phyloP scores from a whole-genome alignment of 257 asterid genomes.

The Anisodus tanguticus region DNA sequence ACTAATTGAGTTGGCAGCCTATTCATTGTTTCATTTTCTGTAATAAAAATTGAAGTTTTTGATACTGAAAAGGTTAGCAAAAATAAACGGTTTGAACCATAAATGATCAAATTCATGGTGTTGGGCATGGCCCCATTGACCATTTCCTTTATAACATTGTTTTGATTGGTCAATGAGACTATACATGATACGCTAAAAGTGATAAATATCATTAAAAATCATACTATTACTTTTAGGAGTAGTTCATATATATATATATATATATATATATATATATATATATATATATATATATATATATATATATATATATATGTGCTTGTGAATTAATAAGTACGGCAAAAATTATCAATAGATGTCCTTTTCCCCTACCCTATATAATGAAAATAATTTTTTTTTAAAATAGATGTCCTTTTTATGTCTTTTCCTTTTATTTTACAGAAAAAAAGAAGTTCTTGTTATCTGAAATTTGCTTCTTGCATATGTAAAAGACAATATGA shows the following conservation, averaged over 20 bases:
- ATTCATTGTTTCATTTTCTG: neutral
- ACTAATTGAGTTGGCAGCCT: neutral
- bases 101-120: neutral
- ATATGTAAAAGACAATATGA: neutral
- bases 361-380: too few relatives aligned
- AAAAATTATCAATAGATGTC: too few relatives aligned
- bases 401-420: too few relatives aligned
- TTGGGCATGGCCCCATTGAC: neutral
- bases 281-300: too few relatives aligned
- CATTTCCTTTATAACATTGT: neutral
- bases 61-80: neutral
- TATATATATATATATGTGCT: too few relatives aligned
- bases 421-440: too few relatives aligned
- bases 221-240: too few relatives aligned
- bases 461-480: neutral
- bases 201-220: neutral
- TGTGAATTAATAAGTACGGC: too few relatives aligned
- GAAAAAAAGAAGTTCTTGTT: too few relatives aligned
- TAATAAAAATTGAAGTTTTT: neutral
- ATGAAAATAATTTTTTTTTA: too few relatives aligned
- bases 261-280: too few relatives aligned
- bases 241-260: too few relatives aligned
- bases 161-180: neutral
- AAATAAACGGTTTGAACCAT: neutral
- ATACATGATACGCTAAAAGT: neutral